These are phyloP conservation scores for Pseudocercospora cruenta DNA, from an alignment of 2,329 filamentous ascomycete genomes.

Conservation along the genomic window DNA sequence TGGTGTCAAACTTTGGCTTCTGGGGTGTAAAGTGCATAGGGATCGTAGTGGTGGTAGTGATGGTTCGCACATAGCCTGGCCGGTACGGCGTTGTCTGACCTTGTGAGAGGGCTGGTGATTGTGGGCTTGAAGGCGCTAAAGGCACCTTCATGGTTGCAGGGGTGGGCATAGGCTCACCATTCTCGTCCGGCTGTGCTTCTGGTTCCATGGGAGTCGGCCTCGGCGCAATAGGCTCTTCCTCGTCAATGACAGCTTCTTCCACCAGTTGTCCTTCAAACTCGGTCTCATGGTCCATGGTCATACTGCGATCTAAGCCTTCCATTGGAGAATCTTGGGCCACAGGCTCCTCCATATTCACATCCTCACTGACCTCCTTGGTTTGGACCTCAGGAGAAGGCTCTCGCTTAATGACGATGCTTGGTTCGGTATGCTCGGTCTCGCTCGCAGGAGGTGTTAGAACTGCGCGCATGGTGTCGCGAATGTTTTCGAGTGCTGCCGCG, in stretches of 20 bases:
- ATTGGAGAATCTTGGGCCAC: conserved; percentile 12
- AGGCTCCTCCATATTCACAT: conserved; percentile 23
- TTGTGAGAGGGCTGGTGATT: conserved; percentile 30
- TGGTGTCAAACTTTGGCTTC: conserved; percentile 32
- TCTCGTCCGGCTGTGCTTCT: conserved; percentile 13
- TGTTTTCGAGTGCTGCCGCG: conserved; percentile 24
- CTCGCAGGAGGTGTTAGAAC: conserved; percentile 66
- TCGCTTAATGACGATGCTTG: conserved; percentile 12
- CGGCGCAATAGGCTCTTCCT: conserved; percentile 27
- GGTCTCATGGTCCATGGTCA: conserved; percentile 30
- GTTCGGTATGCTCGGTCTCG: conserved; percentile 56
- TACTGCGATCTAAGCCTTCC: conserved; percentile 31
- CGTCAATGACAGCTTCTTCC: conserved; percentile 21
- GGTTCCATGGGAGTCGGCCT: conserved; percentile 25
- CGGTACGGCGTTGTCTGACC: conserved; percentile 28
- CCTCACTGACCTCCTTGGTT: conserved; percentile 17
- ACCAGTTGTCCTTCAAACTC: conserved; percentile 7
- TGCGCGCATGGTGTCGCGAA: conserved; percentile 29
- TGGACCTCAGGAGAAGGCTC: conserved; percentile 12
- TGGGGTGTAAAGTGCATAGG: conserved; percentile 51
- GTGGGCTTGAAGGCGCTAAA: conserved; percentile 47
- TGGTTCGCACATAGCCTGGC: conserved; percentile 43
- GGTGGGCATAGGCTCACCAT: conserved; percentile 9
- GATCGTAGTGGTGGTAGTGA: conserved; percentile 54
- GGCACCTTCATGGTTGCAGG: conserved; percentile 26